A percentile compares a stretch with the other conserved stretches of the same genome.
Conservation (phyloP, 1,139 yeast species). For the Pichia sp. region DNA sequence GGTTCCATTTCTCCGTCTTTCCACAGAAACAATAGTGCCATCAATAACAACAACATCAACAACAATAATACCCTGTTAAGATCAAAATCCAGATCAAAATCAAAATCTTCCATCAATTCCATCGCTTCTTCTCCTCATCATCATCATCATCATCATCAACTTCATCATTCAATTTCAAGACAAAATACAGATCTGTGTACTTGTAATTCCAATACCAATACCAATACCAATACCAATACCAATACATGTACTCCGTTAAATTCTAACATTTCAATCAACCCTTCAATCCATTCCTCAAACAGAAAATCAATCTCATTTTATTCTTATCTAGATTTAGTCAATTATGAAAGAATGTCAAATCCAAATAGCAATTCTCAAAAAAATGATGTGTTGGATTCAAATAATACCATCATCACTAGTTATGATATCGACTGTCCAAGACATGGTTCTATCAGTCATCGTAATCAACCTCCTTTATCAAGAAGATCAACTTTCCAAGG, state of each 20-base stretch:
- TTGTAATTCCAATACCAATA: neutral
- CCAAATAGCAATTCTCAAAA: neutral
- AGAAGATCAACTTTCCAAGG: conserved; percentile 13
- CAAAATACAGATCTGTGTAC: neutral
- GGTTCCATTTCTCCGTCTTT: conserved; percentile 5
- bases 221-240: neutral
- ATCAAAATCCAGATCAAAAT: neutral
- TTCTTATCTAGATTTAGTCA: conserved; percentile 28
- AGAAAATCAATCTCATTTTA: conserved; percentile 24
- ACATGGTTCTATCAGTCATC: conserved; percentile 1
- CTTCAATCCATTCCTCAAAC: neutral
- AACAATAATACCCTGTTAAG: neutral
- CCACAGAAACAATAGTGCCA: neutral
- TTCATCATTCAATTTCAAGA: neutral
- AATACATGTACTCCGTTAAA: neutral
- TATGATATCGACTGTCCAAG: conserved; percentile 5
- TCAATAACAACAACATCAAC: neutral
- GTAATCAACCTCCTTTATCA: neutral
- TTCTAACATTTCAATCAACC: neutral
- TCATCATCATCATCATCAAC: no score
- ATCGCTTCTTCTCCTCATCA: no score
- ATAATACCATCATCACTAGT: neutral
- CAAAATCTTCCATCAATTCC: neutral
- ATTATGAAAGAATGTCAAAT: conserved; percentile 20
- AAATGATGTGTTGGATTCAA: no score